Evolutionary conservation across 2,329 filamentous ascomycete species (phyloP), one percentile per base, ranked within the genome.

Genomic region (Xylariaceae sp.): DNA sequence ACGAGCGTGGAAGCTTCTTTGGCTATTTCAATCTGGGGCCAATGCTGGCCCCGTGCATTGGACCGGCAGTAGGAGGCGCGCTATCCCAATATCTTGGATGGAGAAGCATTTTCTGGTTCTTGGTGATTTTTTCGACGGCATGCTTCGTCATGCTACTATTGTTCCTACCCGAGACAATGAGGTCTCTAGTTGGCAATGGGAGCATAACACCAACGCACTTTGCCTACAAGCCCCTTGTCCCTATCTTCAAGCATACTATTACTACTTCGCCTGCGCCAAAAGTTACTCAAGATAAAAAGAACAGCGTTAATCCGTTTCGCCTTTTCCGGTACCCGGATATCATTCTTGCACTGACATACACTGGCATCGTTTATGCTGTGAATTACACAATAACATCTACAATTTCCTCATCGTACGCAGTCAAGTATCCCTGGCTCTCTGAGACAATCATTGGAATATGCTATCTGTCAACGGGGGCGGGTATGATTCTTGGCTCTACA

Each of bases 341-440:
- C 36, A 19, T 54, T 39, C 42, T 62, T 36, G 53, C 63, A 45
- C 53, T 63, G 3, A 14, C 55, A 4, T 33, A 33, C 22, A 50
- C 50, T 28, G 53, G 56, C 22, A 34, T 63, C 9, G 44, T 59
- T 16, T 64, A 61, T 44, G 51, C 53, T 19, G 50, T 55, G 12
- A 38, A 38, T 9, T 38, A 38, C 22, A 28, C 22, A 28, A 28
- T 28, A 28, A 28, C 22, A 28, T 28, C 22, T 28, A 28, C 22
- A 4, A 28, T 28, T 28, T 28, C 22, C 22, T 28, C 22, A 7
- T 28, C 22, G 7, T 28, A 28, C 7, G 22, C 22, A 7, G 22
- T 28, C 4, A 28, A 28, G 22, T 28, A 28, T 7, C 22, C 22
- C 22, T 28, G 22, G 22, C 22, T 28, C 4, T 28, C 22, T 28